Base-by-base conservation (phyloP, 306 rosid species). In the Heteromeles arbutifolia region DNA sequence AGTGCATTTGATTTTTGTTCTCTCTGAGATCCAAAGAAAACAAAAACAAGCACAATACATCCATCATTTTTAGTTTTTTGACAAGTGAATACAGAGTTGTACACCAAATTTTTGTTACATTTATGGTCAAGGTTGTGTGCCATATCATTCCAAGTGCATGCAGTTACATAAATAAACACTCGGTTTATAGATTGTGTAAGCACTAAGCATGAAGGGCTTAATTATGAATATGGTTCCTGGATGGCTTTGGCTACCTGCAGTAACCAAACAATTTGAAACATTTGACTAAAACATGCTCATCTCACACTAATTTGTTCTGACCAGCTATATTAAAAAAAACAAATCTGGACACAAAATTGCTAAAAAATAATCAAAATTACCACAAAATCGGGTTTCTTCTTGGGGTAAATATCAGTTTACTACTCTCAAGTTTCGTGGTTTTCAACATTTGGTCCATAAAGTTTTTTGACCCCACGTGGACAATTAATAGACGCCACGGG, bases 171-270 rank as follows among this genome's bases (percentile, higher is more conserved):
- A 37, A 37, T 7, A 7, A 37, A 37, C 41, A 7, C 9, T 37
- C 41, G 41, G 39, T 34, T 6, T 6, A 1, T 6, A 34, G 39
- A 31, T 3, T 31, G 32, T 31, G 32, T 31, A 4, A 31, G 32
- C 32, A 31, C 5, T 31, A 31, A 31, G 32, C 32, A 31, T 31
- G 32, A 31, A 31, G 32, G 32, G 5, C 32, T 31, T 31, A 3
- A 31, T 31, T 31, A 31, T 31, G 87, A 39, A 90, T 80, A 31
- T 4, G 87, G 74, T 28, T 21, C 80, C 45, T 71, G 81, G 62
- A 83, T 71, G 31, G 67, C 83, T 59, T 79, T 83, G 14, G 86
- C 80, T 21, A 83, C 75, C 83, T 83, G 86, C 69, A 43, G 52
- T 65, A 71, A 70, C 41, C 28, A 79, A 21, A 69, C 21, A 82